phyloP scores from a whole-genome alignment of 164 flowering plant genomes.

The Houttuynia cordata region DNA sequence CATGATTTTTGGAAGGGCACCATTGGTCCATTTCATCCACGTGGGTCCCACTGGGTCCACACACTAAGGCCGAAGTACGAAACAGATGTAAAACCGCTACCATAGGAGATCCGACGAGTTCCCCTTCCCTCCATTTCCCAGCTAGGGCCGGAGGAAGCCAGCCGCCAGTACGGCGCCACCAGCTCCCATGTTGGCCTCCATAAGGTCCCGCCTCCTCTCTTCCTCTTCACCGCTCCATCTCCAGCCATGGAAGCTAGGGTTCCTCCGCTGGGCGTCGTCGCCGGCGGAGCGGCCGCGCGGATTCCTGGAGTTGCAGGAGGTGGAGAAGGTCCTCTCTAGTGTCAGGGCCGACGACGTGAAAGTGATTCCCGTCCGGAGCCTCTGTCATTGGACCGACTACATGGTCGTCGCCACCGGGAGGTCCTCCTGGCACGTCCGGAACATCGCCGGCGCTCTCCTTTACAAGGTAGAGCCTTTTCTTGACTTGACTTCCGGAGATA shows the following conservation, averaged over 20 bases:
- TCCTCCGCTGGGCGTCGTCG: conserved; percentile 6
- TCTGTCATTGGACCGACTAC: conserved; percentile 61
- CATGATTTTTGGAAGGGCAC: no score
- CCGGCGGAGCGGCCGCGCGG: conserved; percentile 10
- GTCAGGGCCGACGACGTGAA: conserved; percentile 70
- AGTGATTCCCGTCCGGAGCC: conserved; percentile 42
- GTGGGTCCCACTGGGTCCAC: no score
- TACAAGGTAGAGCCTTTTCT: conserved; percentile 43
- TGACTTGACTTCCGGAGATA: background rate
- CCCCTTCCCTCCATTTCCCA: no score
- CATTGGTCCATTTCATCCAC: no score
- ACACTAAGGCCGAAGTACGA: no score
- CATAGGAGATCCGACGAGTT: no score
- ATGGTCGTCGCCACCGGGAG: conserved; percentile 85
- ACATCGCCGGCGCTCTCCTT: conserved; percentile 80
- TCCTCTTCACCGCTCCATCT: background rate
- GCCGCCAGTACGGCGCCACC: background rate
- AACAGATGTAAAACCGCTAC: no score
- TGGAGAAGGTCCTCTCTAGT: conserved; percentile 62
- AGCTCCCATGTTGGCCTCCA: background rate
- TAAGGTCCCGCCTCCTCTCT: background rate
- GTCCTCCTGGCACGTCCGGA: conserved; percentile 81
- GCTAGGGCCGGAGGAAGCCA: no score
- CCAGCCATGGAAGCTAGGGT: background rate
- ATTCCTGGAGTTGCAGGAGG: conserved; percentile 45